Conservation (phyloP, 2,329 filamentous ascomycete genomes). For the Thielaviopsis ethacetica region DNA sequence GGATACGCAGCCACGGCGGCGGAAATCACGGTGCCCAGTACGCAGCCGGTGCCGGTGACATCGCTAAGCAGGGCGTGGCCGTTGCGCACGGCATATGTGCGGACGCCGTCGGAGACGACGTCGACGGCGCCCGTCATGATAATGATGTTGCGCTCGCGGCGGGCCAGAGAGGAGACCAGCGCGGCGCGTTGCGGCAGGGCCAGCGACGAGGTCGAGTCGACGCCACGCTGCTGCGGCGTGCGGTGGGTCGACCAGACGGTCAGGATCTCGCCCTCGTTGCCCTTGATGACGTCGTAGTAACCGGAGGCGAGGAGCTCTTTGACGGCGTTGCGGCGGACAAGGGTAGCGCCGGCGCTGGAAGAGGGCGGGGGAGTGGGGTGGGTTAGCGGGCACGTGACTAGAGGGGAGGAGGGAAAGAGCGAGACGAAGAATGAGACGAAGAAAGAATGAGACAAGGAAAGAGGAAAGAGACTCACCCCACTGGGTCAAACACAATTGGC, state of each 20-base stretch:
- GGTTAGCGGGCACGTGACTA: not conserved
- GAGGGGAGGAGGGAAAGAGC: not conserved
- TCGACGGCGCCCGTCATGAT: slow-evolving; percentile 69
- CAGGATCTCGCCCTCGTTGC: slow-evolving; percentile 78
- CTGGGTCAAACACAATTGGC: slow-evolving; percentile 74
- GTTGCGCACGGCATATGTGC: slow-evolving; percentile 54
- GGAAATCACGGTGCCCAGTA: slow-evolving; percentile 66
- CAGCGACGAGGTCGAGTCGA: slow-evolving; percentile 56
- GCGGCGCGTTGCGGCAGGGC: slow-evolving; percentile 34
- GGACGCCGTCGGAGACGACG: slow-evolving; percentile 56
- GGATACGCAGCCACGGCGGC: slow-evolving; percentile 39
- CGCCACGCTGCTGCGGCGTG: slow-evolving; percentile 53
- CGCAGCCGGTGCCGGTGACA: slow-evolving; percentile 72
- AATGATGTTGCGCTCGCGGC: slow-evolving; percentile 50
- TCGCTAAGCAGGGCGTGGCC: slow-evolving; percentile 55
- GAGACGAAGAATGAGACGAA: not conserved
- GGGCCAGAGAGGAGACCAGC: slow-evolving; percentile 51
- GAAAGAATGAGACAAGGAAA: not conserved
- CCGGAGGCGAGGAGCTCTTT: slow-evolving; percentile 54
- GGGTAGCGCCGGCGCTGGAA: slow-evolving; percentile 56
- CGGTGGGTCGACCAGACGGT: slow-evolving; percentile 38
- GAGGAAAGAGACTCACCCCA: slow-evolving; percentile 42
- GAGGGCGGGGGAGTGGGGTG: no score
- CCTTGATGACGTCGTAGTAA: slow-evolving; percentile 80
- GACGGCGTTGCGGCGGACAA: slow-evolving; percentile 54